Percentiles rank a stretch among this genome's conserved stretches.
Evolutionary conservation across 202 grass and related monocot genomes (phyloP).

Genomic region (Eragrostis tef): DNA sequence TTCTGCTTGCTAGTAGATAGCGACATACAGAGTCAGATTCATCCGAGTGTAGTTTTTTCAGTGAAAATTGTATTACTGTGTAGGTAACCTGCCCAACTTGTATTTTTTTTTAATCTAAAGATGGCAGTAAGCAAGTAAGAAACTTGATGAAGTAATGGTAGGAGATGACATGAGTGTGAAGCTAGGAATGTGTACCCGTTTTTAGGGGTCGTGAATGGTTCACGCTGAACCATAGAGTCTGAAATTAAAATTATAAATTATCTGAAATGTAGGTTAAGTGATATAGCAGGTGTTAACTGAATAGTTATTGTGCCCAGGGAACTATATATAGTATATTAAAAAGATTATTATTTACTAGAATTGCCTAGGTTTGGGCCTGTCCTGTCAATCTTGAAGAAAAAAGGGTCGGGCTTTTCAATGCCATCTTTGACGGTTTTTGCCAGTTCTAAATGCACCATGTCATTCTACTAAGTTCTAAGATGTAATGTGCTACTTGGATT

Average conservation of each 20-base stretch:
- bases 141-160: slow-evolving; percentile 21
- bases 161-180: not conserved
- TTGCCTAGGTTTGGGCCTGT: not conserved
- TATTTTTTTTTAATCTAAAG: slow-evolving; percentile 11
- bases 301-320: not conserved
- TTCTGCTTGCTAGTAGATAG: not conserved
- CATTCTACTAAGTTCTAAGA: slow-evolving; percentile 9
- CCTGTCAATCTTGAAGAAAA: no score
- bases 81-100: slow-evolving; percentile 1
- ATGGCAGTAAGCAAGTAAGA: slow-evolving; percentile 4
- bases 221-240: not conserved
- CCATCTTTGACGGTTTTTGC: not conserved
- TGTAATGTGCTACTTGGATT: not conserved
- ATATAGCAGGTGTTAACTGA: not conserved
- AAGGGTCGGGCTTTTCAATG: not conserved
- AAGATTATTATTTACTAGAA: not conserved
- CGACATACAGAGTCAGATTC: not conserved
- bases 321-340: not conserved
- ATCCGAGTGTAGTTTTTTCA: not conserved
- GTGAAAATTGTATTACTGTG: not conserved
- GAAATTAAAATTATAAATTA: not conserved
- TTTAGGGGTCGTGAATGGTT: slow-evolving; percentile 1
- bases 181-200: not conserved
- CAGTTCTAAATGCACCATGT: not conserved
- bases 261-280: not conserved